Evolutionary conservation across 345 rosid species (phyloP), one percentile per base, ranked within the genome.

Genomic region (Eucalyptus virginea): DNA sequence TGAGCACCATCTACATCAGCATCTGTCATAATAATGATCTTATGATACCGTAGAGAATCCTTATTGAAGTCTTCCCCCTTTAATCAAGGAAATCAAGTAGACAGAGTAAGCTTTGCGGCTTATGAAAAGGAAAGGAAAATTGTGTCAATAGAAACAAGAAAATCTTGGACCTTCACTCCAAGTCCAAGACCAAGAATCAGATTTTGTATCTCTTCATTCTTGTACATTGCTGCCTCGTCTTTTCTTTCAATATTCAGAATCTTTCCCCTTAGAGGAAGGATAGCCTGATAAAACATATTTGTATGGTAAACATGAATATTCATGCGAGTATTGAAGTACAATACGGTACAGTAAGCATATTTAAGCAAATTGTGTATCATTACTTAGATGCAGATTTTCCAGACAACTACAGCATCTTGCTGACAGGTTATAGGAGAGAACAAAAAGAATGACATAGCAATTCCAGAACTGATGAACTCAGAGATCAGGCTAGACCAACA

Each of bases 1-100:
- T 98, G 99, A 90, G 99, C 99, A 91, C 99, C 99, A 94, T 98
- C 99, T 87, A 98, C 99, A 92, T 98, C 99, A 88, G 99, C 99
- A 95, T 98, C 99, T 60, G 99, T 98, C 91, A 98, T 93, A 91
- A 98, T 96, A 92, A 98, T 97, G 90, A 98, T 96, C 94, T 95
- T 97, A 89, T 98, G 98, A 93, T 98, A 98, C 44, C 99, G 98
- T 49, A 98, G 88, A 88, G 95, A 95, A 85, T 96, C 99, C 90
- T 94, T 95, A 89, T 93, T 96, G 77, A 98, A 97, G 87, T 97
- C 99, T 91, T 98, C 99, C 51, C 99, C 99, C 99, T 98, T 92
- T 49, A 91, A 88, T 62, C 21, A 93, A 83, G 80, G 89, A 83
- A 51, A 86, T 60, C 89, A 40, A 52, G 77, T 24, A 54, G 90